phyloP scores from a whole-genome alignment of 1,284 basidiomycete genomes.

The Ustanciosporium gigantosporum region DNA sequence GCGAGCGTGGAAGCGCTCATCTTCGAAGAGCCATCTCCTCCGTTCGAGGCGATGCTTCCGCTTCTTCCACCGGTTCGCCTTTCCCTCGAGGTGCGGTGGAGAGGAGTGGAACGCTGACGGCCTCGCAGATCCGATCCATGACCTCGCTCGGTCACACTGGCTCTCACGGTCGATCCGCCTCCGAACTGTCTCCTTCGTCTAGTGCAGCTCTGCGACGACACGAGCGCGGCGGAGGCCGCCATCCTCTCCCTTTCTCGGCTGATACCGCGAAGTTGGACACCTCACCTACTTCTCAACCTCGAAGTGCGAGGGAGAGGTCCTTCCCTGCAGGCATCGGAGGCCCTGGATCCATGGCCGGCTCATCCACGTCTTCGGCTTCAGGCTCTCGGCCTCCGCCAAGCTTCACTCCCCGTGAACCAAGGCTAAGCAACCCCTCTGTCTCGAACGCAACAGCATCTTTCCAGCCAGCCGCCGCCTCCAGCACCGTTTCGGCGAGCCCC shows the following conservation, averaged over 20 bases:
- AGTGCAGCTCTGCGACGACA: constrained; percentile 16
- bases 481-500: constrained; percentile 15
- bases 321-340: no score
- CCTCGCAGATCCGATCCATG: constrained; percentile 32
- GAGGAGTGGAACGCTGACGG: constrained; percentile 16
- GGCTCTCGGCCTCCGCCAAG: constrained; percentile 2
- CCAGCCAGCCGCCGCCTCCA: constrained; percentile 17
- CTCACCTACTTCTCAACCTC: background rate
- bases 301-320: no score
- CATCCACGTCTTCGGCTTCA: background rate
- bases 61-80: constrained; percentile 7
- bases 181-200: constrained; percentile 29
- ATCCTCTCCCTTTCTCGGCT: background rate
- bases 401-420: constrained; percentile 34
- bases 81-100: constrained; percentile 11
- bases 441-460: constrained; percentile 37
- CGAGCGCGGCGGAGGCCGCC: constrained; percentile 4
- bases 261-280: background rate
- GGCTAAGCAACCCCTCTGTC: constrained; percentile 41
- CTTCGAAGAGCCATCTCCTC: constrained; percentile 11
- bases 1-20: constrained; percentile 1
- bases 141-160: constrained; percentile 27
- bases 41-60: constrained; percentile 9
- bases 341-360: background rate
- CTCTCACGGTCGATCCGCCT: constrained; percentile 23